phyloP scores from a whole-genome alignment of 371 early-diverging fungal species.

The Furculomyces boomerangus region DNA sequence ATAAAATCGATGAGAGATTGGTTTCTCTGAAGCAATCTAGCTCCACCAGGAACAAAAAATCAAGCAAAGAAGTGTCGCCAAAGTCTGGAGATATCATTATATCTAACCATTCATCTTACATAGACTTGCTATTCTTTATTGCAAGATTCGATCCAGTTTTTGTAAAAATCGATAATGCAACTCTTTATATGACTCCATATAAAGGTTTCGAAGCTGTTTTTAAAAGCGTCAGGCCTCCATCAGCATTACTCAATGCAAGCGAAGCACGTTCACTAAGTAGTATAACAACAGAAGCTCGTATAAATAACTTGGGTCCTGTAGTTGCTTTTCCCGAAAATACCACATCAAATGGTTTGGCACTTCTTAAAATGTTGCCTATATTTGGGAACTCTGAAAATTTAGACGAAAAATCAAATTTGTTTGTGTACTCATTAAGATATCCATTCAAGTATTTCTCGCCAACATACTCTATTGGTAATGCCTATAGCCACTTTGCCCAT shows the following conservation, averaged over 20 bases:
- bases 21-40: conserved; percentile 21
- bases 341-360: conserved; percentile 71
- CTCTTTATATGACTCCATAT: conserved; percentile 6
- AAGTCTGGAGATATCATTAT: conserved; percentile 51
- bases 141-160: conserved; percentile 47
- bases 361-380: conserved; percentile 51
- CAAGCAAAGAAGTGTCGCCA: conserved; percentile 1
- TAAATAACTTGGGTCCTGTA: conserved; percentile 37
- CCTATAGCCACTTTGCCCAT: conserved; percentile 5
- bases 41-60: conserved; percentile 1
- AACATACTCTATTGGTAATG: conserved; percentile 22
- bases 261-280: conserved; percentile 10
- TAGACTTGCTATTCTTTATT: conserved; percentile 62
- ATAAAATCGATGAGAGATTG: conserved; percentile 25
- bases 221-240: conserved; percentile 10
- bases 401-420: conserved; percentile 32
- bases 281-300: conserved; percentile 26
- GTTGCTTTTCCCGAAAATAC: conserved; percentile 79
- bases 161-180: conserved; percentile 35
- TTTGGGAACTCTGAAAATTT: conserved; percentile 33
- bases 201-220: conserved; percentile 12
- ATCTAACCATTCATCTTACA: conserved; percentile 67
- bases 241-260: conserved; percentile 12
- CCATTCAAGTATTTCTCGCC: conserved; percentile 20
- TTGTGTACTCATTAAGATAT: conserved; percentile 50